Base-by-base conservation (phyloP, 176 grass and related monocot species). In the Carex scoparia region DNA sequence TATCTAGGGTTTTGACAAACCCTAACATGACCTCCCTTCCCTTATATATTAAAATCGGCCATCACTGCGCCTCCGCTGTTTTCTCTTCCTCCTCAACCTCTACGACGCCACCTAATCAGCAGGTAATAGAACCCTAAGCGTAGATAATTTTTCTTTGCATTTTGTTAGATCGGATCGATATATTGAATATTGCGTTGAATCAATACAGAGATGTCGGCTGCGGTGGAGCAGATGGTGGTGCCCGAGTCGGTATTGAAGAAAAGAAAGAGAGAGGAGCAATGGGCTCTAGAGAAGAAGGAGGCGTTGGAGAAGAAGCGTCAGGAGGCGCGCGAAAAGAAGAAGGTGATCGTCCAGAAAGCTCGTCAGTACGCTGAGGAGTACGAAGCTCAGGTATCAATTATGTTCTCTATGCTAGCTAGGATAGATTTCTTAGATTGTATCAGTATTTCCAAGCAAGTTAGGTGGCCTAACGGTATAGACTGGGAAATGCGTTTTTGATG, bases 171-270 rank as follows among this genome's bases (percentile, higher is more conserved):
- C 57, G 8, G 19, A 65, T 85, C 56, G 5, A 38, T 5, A 28
- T 35, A 46, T 81, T 65, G 31, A 64, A 49, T 65, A 0, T 81
- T 42, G 78, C 49, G 60, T 49, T 16, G 6, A 59, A 3, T 82
- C 28, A 35, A 4, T 65, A 31, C 14, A 74, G 86, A 93, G 86
- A 97, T 92, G 90, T 63, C 87, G 89, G 77, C 87, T 51, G 94
- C 84, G 77, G 85, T 77, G 89, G 86, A 80, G 32, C 84, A 89
- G 86, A 85, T 64, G 84, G 81, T 79, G 69, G 86, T 94, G 79
- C 94, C 92, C 30, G 90, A 97, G 86, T 94, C 92, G 61, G 69
- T 93, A 44, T 86, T 90, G 65, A 87, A 83, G 61, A 97, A 97
- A 84, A 55, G 70, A 86, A 97, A 93, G 92, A 84, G 92, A 60